Percentiles rank a stretch among this genome's conserved stretches.
phyloP scores from a whole-genome alignment of 192 early-diverging fungal species.

The Linnemannia zychae region DNA sequence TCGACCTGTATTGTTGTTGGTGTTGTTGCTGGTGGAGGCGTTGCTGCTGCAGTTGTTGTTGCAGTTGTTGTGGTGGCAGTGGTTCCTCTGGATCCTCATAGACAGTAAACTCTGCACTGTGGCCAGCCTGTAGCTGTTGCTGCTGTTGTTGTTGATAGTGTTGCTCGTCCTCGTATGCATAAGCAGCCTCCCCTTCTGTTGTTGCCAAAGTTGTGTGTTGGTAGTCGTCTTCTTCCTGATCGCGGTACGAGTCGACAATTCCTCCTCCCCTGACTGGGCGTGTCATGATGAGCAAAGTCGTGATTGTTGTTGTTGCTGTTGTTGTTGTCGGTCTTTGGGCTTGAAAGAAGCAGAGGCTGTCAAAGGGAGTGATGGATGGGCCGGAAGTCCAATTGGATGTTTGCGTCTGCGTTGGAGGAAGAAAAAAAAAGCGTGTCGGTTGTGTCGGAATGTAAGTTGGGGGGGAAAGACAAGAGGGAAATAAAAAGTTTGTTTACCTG shows the following conservation, averaged over 20 bases:
- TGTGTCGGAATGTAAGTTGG: not conserved
- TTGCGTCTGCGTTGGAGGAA: not conserved
- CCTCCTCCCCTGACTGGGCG: not conserved
- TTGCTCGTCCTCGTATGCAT: not conserved
- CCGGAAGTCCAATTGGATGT: too few relatives aligned
- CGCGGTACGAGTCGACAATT: not conserved
- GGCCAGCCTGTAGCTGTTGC: not conserved
- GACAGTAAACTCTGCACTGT: not conserved
- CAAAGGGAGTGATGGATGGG: too few relatives aligned
- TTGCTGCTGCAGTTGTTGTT: too few relatives aligned
- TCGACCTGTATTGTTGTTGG: not conserved
- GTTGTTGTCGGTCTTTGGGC: not conserved
- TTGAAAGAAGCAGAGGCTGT: not conserved
- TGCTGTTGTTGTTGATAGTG: not conserved
- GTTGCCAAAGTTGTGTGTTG: not conserved
- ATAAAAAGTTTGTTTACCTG: not conserved
- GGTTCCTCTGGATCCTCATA: slow-evolving; percentile 14
- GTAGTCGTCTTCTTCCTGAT: not conserved
- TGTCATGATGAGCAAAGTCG: not conserved
- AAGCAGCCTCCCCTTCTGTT: too few relatives aligned
- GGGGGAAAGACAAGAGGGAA: not conserved
- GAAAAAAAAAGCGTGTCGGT: not conserved
- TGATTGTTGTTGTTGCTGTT: not conserved
- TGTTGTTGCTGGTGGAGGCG: not conserved
- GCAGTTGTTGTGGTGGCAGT: not conserved